These are phyloP conservation scores for Botrytis byssoidea DNA, from an alignment of 2,329 filamentous ascomycete species.

Conservation along the genomic window DNA sequence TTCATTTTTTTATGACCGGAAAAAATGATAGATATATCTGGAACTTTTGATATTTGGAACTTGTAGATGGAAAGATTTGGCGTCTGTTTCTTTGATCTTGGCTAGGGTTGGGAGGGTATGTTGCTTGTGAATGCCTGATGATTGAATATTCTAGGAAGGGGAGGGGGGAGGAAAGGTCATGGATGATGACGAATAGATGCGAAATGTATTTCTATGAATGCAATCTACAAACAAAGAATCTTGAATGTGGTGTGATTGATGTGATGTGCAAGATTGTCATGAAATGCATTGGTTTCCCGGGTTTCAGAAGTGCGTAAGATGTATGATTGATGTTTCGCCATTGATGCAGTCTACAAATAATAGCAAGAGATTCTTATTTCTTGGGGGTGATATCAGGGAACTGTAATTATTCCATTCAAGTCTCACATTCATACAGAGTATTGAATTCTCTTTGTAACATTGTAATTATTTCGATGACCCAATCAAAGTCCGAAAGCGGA, in stretches of 20 bases:
- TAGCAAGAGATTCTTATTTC: not conserved
- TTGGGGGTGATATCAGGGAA: not conserved
- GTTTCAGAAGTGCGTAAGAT: not conserved
- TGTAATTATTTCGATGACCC: rapidly evolving
- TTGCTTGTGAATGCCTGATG: not conserved
- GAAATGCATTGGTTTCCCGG: not conserved
- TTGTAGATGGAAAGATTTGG: not conserved
- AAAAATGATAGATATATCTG: not conserved
- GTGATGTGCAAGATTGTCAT: not conserved
- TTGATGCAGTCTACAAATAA: no score
- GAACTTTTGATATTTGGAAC: not conserved
- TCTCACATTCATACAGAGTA: not conserved
- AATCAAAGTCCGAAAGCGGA: not conserved
- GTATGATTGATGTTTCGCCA: no score
- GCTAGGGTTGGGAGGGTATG: not conserved
- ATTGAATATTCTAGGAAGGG: not conserved
- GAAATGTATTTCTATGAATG: not conserved
- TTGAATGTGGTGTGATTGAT: not conserved
- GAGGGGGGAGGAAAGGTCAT: not conserved
- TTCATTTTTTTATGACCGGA: not conserved
- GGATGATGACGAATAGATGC: not conserved
- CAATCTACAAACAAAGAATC: not conserved
- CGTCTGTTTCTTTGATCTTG: not conserved
- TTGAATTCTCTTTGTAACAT: no score
- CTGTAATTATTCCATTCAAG: not conserved